Percentiles rank a stretch among this genome's conserved stretches.
Evolutionary conservation across 1,139 yeast genomes (phyloP).

Genomic region (Wickerhamiella pararugosa): DNA sequence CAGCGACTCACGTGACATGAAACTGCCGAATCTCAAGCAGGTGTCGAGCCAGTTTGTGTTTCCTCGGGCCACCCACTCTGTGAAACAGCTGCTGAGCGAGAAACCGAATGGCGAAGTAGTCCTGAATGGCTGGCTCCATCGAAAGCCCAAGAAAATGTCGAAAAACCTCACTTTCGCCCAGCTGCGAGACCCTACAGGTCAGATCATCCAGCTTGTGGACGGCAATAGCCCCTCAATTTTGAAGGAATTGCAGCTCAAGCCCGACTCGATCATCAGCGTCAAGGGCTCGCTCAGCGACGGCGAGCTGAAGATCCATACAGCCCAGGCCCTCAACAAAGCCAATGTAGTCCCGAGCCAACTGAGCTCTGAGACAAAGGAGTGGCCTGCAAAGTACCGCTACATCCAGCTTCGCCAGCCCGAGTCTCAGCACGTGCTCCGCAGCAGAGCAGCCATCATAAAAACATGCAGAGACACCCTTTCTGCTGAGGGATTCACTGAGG

Average conservation of each 20-base stretch:
- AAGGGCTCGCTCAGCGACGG: slow-evolving; percentile 31
- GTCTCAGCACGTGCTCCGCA: slow-evolving; percentile 44
- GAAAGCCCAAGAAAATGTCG: slow-evolving; percentile 52
- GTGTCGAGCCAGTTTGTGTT: slow-evolving; percentile 11
- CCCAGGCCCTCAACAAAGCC: slow-evolving; percentile 51
- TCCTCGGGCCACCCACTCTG: slow-evolving; percentile 10
- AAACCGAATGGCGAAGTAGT: slow-evolving; percentile 9
- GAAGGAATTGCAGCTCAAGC: slow-evolving; percentile 30
- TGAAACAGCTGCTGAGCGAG: neutral
- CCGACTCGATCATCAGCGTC: slow-evolving; percentile 68
- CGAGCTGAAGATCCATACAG: slow-evolving; percentile 40
- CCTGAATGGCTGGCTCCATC: slow-evolving; percentile 70
- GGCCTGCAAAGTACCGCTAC: slow-evolving; percentile 71
- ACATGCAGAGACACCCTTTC: slow-evolving; percentile 39
- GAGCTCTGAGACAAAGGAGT: slow-evolving; percentile 32
- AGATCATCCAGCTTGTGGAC: slow-evolving; percentile 49
- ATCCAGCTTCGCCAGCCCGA: slow-evolving; percentile 55
- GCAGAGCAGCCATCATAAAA: slow-evolving; percentile 46
- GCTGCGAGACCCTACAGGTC: slow-evolving; percentile 59
- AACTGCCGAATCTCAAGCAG: slow-evolving; percentile 5
- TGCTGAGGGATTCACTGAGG: slow-evolving; percentile 44
- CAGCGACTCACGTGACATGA: neutral
- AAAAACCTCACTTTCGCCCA: slow-evolving; percentile 49
- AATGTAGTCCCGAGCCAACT: slow-evolving; percentile 57
- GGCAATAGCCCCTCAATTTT: slow-evolving; percentile 33